These are phyloP conservation scores for Ocimum tenuiflorum DNA, from an alignment of 257 asterid species.

Conservation along the genomic window DNA sequence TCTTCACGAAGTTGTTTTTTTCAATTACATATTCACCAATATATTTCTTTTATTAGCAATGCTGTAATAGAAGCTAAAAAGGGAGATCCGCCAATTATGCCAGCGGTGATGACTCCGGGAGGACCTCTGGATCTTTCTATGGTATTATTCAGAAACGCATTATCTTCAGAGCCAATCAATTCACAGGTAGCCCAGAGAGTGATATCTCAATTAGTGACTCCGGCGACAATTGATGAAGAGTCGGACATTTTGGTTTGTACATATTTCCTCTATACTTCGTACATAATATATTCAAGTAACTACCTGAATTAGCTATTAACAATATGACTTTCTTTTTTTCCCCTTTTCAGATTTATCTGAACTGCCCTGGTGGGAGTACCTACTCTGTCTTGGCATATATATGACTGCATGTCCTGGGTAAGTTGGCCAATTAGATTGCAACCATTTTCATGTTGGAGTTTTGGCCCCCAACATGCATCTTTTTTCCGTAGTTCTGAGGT, in stretches of 20 bases:
- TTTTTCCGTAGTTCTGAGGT: constrained; percentile 8
- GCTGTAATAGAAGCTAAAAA: constrained; percentile 67
- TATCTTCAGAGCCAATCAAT: constrained; percentile 73
- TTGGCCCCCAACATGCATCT: background rate
- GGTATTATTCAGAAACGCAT: constrained; percentile 88
- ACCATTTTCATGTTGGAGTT: constrained; percentile 5
- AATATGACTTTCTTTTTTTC: constrained; percentile 4
- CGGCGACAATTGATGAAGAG: constrained; percentile 87
- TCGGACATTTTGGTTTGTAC: constrained; percentile 77
- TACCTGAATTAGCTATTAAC: constrained; percentile 6
- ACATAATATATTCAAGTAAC: background rate
- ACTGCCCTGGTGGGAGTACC: constrained; percentile 94
- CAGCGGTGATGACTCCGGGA: constrained; percentile 87
- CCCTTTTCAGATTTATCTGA: constrained; percentile 73
- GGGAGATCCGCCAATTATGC: constrained; percentile 93
- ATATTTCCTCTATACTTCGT: background rate
- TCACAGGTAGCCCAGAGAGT: constrained; percentile 86
- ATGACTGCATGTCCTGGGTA: constrained; percentile 99
- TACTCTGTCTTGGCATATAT: constrained; percentile 85
- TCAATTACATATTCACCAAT: background rate
- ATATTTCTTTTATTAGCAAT: constrained; percentile 37
- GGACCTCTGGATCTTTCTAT: constrained; percentile 89
- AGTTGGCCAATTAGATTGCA: constrained; percentile 26
- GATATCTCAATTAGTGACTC: constrained; percentile 88
- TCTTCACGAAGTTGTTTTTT: background rate